Evolutionary conservation across 768 basidiomycete species (phyloP), one percentile per base, ranked within the genome.

Genomic region (Boletus reticulatus): DNA sequence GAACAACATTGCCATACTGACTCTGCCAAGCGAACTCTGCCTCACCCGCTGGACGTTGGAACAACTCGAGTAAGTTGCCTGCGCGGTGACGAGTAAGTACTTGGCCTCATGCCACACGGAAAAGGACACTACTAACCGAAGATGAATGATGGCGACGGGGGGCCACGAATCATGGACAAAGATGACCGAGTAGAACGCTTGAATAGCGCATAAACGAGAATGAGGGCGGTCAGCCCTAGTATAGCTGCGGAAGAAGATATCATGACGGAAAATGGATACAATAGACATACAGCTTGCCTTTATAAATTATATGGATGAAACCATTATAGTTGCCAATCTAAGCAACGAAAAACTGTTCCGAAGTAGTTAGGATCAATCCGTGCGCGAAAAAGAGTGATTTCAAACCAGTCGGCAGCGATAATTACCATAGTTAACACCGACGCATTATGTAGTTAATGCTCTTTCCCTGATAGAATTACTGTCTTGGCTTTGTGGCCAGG

Each of bases 1-100:
- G 63, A 43, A 69, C 38, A 5, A 66, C 22, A 24, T 62, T 58
- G 1, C 70, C 71, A 42, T 72, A 72, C 48, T 45, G 56, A 34
- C 34, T 55, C 17, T 67, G 66, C 71, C 71, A 72, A 32, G 43
- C 50, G 44, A 72, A 65, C 19, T 71, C 71, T 19, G 64, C 50
- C 39, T 65, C 69, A 17, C 62, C 71, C n/a, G 50, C 61, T 38
- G 64, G 64, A 38, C 57, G 54, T 51, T 66, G 66, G 24, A 62
- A 60, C 14, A 71, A 4, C 20, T 72, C 62, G 1, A 56, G 51
- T 36, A 69, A 27, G 50, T 72, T 64, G 1, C 70, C 70, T 72
- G 31, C 10, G 16, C 8, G 8, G 13, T 10, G 48, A 42, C 7
- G 10, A 70, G 17, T 24, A 43, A 38, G 46, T 20, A 29, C 9